Conservation (phyloP, 495 filamentous ascomycete genomes). For the Lepidopterella palustris region DNA sequence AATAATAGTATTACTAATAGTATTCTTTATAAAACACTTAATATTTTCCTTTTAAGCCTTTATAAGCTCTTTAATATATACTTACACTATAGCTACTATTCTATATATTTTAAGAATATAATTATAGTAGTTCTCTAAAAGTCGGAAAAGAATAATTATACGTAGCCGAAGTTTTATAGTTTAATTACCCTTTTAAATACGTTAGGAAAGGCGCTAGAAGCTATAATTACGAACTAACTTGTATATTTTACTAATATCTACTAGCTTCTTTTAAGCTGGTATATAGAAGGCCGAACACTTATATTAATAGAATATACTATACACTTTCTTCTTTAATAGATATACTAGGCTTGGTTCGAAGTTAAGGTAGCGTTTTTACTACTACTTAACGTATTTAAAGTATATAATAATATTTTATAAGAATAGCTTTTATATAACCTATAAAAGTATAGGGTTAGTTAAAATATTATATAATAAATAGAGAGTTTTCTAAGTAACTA, state of each 20-base stretch:
- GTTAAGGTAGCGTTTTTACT: slow-evolving; percentile 11
- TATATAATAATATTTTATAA: slow-evolving; percentile 26
- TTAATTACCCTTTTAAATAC: slow-evolving; percentile 36
- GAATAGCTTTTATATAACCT: slow-evolving; percentile 25
- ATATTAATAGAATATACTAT: slow-evolving; percentile 27
- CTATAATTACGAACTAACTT: slow-evolving; percentile 27
- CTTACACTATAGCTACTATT: slow-evolving; percentile 25
- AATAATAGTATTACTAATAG: slow-evolving; percentile 18
- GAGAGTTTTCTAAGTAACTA: not conserved
- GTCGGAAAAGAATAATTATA: slow-evolving; percentile 29
- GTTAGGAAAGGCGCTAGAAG: slow-evolving; percentile 34
- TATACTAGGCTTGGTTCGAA: slow-evolving; percentile 18
- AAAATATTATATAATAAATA: slow-evolving; percentile 1
- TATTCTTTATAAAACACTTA: slow-evolving; percentile 11
- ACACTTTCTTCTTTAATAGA: slow-evolving; percentile 25
- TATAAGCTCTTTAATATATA: not conserved
- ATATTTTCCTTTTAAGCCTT: slow-evolving; percentile 5
- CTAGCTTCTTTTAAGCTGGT: slow-evolving; percentile 23
- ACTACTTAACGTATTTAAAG: slow-evolving; percentile 28
- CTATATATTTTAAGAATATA: slow-evolving; percentile 27
- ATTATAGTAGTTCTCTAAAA: slow-evolving; percentile 36
- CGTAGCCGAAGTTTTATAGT: slow-evolving; percentile 32
- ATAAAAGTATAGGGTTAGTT: slow-evolving; percentile 10
- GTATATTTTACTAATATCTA: slow-evolving; percentile 24
- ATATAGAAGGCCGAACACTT: slow-evolving; percentile 26